phyloP scores from a whole-genome alignment of 371 early-diverging fungal species.

The Apophysomyces variabilis region DNA sequence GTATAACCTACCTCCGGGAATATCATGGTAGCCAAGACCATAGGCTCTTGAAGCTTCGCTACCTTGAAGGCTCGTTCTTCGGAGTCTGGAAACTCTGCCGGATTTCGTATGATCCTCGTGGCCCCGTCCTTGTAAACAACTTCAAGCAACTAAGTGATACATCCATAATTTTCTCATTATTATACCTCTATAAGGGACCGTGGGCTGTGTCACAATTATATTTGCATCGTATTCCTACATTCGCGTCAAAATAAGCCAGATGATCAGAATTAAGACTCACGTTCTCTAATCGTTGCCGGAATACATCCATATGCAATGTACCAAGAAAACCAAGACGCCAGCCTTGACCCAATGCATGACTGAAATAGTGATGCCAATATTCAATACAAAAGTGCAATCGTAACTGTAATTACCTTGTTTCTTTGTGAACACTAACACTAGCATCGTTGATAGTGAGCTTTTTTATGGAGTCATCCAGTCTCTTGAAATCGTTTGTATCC shows the following conservation, averaged over 20 bases:
- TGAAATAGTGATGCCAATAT: constrained; percentile 17
- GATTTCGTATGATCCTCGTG: constrained; percentile 77
- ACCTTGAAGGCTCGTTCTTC: constrained; percentile 71
- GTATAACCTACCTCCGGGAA: constrained; percentile 70
- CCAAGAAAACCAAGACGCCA: constrained; percentile 97
- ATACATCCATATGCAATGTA: constrained; percentile 97
- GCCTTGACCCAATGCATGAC: constrained; percentile 92
- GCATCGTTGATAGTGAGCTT: constrained; percentile 95
- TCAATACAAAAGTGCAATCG: background rate
- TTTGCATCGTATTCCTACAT: constrained; percentile 86
- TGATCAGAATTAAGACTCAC: constrained; percentile 33
- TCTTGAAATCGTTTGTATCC: constrained; percentile 86
- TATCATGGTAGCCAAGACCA: constrained; percentile 90
- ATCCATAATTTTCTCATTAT: background rate
- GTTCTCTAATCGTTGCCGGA: constrained; percentile 92
- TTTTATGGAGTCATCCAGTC: constrained; percentile 88
- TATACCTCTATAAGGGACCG: constrained; percentile 84
- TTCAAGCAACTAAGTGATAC: constrained; percentile 12
- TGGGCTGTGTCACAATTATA: constrained; percentile 92
- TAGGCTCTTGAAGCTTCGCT: constrained; percentile 83
- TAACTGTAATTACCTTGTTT: constrained; percentile 62
- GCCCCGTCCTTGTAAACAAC: constrained; percentile 63
- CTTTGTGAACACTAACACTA: constrained; percentile 87
- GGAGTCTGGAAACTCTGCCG: constrained; percentile 90
- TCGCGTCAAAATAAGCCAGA: background rate